Evolutionary conservation across 129 eudicot species (phyloP).

Genomic region (Smallanthus sonchifolius): DNA sequence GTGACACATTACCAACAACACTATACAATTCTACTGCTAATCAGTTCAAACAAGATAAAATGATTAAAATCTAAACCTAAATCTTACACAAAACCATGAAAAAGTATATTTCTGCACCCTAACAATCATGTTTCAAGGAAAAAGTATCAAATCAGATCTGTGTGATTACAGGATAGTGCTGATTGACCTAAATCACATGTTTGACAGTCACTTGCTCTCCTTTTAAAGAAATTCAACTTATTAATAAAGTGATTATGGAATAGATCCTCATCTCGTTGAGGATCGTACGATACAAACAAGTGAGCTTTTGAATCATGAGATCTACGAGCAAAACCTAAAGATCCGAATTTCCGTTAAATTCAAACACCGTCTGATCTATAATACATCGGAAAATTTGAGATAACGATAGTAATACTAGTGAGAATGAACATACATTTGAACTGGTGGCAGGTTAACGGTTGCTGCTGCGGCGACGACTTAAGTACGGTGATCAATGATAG

Average conservation of each 20-base stretch:
- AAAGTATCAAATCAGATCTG: not conserved
- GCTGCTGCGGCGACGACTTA: constrained; percentile 4
- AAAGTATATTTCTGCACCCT: not conserved
- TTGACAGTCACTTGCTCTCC: constrained; percentile 3
- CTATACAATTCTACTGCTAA: constrained; percentile 1
- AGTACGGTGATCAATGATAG: constrained; percentile 12
- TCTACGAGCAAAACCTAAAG: constrained; percentile 15
- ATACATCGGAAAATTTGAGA: not conserved
- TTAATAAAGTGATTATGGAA: not conserved
- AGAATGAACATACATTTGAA: constrained; percentile 19
- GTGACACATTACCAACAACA: not conserved
- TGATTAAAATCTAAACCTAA: not conserved
- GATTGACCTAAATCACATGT: not conserved
- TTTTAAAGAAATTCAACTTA: not conserved
- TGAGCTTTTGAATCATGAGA: constrained; percentile 16
- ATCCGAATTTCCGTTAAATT: constrained; percentile 12
- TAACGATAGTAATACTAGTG: not conserved
- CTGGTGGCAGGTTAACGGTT: not conserved
- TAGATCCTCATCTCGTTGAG: not conserved
- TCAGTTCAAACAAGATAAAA: not conserved
- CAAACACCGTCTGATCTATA: constrained; percentile 10
- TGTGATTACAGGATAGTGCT: not conserved
- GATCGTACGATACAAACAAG: not conserved
- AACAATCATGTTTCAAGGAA: not conserved
- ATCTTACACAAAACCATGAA: not conserved